Evolutionary conservation across 2,329 filamentous ascomycete genomes (phyloP).

Genomic region (Aspergillus novoparasiticus): DNA sequence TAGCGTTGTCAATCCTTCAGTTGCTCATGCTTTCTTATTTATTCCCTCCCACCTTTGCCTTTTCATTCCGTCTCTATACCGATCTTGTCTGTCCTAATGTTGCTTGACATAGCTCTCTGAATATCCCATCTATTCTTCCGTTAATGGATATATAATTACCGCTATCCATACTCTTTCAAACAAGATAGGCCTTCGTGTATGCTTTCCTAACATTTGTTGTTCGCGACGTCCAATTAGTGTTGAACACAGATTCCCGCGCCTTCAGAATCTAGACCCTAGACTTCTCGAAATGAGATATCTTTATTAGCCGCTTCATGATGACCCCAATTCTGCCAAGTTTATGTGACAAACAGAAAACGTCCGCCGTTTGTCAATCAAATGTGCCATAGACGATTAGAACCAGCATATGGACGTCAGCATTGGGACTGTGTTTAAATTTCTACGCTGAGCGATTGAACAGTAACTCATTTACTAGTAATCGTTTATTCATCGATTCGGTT

Average conservation of each 20-base stretch:
- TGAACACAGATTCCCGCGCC: background rate
- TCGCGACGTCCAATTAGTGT: no score
- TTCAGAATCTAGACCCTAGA: background rate
- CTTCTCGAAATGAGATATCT: background rate
- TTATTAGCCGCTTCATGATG: background rate
- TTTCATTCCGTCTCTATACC: background rate
- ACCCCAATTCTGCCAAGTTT: background rate
- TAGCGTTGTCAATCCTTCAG: background rate
- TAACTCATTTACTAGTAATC: background rate
- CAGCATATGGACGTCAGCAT: background rate
- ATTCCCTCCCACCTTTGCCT: background rate
- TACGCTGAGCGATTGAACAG: background rate
- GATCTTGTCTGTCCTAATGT: background rate
- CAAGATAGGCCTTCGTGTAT: background rate
- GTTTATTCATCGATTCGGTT: background rate
- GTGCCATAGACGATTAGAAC: background rate
- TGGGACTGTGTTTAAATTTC: background rate
- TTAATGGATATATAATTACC: background rate
- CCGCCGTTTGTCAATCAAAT: background rate
- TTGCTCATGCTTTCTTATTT: no score
- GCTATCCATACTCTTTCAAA: background rate
- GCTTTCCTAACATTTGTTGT: background rate
- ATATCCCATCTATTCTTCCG: background rate
- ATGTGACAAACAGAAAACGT: background rate
- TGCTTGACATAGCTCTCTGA: constrained; percentile 2